Conservation (phyloP, 306 rosid species). For the Cotoneaster glaucophyllus region DNA sequence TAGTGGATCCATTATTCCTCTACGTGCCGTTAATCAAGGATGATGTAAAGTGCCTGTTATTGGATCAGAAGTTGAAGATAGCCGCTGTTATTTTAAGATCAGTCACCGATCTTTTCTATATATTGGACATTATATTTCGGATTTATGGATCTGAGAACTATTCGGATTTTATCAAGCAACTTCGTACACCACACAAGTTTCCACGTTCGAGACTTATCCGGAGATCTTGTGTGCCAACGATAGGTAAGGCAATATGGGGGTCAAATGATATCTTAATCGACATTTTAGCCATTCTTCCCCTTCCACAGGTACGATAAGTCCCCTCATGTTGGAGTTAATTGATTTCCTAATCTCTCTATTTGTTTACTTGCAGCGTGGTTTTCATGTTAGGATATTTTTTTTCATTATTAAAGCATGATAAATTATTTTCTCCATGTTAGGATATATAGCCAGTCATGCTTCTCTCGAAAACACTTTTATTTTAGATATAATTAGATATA, state of each 20-base stretch:
- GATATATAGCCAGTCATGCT: too few species aligned
- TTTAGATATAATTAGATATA: too few species aligned
- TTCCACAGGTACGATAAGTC: conserved; percentile 25
- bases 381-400: too few species aligned
- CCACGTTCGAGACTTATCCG: fast-evolving
- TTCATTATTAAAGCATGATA: too few species aligned
- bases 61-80: conserved; percentile 17
- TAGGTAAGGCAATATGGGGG: too few species aligned
- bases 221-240: not conserved
- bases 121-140: conserved; percentile 11
- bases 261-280: conserved; percentile 4
- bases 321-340: too few species aligned
- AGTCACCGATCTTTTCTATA: conserved; percentile 17
- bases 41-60: conserved; percentile 8
- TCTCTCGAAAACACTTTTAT: too few species aligned
- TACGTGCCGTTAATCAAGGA: conserved; percentile 23
- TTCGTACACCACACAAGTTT: fast-evolving
- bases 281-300: conserved; percentile 28
- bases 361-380: too few species aligned
- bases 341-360: too few species aligned
- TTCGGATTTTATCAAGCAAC: not conserved
- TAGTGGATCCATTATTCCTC: conserved; percentile 29
- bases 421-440: too few species aligned
- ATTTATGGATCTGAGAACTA: not conserved
- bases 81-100: conserved; percentile 14